Conservation (phyloP, 306 rosid species). For the Morella rubra region DNA sequence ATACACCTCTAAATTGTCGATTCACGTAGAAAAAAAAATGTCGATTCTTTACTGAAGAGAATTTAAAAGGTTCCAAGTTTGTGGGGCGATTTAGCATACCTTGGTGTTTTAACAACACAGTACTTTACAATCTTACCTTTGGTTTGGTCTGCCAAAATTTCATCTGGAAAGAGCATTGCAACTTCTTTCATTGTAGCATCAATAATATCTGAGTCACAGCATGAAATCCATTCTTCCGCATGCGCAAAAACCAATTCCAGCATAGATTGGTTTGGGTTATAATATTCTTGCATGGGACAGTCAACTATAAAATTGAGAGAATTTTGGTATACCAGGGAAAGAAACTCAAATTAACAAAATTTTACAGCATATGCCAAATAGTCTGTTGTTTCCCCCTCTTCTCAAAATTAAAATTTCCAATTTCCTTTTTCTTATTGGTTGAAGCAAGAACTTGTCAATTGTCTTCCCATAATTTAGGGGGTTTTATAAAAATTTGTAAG, state of each 20-base stretch:
- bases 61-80: constrained; percentile 17
- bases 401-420: background rate
- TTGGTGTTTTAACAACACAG: constrained; percentile 94
- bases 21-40: too few species aligned
- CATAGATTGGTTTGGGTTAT: constrained; percentile 86
- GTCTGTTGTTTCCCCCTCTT: background rate
- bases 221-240: constrained; percentile 92
- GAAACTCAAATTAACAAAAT: background rate
- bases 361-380: background rate
- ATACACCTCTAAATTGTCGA: too few species aligned
- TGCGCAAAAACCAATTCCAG: constrained; percentile 98
- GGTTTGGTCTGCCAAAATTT: constrained; percentile 88
- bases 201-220: constrained; percentile 81
- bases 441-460: background rate
- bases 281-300: constrained; percentile 69
- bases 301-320: constrained; percentile 8
- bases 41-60: constrained; percentile 8
- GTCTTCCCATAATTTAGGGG: too few species aligned
- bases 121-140: constrained; percentile 92
- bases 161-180: constrained; percentile 93
- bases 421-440: background rate
- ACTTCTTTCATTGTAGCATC: constrained; percentile 93
- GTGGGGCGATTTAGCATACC: constrained; percentile 47
- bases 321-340: background rate
- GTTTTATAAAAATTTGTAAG: too few species aligned